phyloP scores from a whole-genome alignment of 495 filamentous ascomycete genomes.

The Penicillium salamii region DNA sequence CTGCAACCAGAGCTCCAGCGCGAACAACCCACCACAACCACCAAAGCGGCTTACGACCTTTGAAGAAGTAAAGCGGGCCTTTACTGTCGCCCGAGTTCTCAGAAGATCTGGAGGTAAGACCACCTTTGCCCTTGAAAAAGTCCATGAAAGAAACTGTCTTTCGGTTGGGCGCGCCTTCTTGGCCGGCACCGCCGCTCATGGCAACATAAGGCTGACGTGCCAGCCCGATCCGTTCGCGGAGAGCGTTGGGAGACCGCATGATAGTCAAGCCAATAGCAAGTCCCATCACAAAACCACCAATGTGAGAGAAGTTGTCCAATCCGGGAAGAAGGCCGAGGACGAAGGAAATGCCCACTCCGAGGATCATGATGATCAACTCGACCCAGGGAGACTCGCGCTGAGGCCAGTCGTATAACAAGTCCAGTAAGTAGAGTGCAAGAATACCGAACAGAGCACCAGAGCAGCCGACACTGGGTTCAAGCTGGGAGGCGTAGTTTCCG shows the following conservation, averaged over 20 bases:
- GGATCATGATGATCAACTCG: conserved; percentile 77
- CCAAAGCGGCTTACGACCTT: conserved; percentile 86
- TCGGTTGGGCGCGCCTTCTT: conserved; percentile 11
- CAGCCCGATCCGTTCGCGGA: conserved; percentile 70
- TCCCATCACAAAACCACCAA: conserved; percentile 94
- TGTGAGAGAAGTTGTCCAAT: conserved; percentile 95
- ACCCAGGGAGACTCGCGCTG: conserved; percentile 69
- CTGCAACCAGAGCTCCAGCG: conserved; percentile 71
- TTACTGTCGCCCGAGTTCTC: conserved; percentile 40
- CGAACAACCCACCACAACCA: conserved; percentile 97
- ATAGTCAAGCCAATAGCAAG: conserved; percentile 81
- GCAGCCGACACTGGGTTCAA: conserved; percentile 79
- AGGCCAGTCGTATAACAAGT: conserved; percentile 88
- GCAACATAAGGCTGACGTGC: conserved; percentile 64
- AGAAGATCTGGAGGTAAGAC: conserved; percentile 9
- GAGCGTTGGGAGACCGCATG: conserved; percentile 77
- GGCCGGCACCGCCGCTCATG: conserved; percentile 45
- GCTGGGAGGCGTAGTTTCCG: conserved; percentile 82
- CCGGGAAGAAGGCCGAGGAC: conserved; percentile 89
- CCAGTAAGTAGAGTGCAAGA: conserved; percentile 81
- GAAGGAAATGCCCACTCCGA: conserved; percentile 86
- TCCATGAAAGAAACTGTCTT: conserved; percentile 29
- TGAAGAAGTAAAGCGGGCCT: conserved; percentile 79
- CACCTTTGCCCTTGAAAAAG: conserved; percentile 41
- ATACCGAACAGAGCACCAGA: conserved; percentile 90